A percentile compares a stretch with the other conserved stretches of the same genome.
Evolutionary conservation across 2,329 filamentous ascomycete genomes (phyloP).

Genomic region (Aureobasidium subglaciale): DNA sequence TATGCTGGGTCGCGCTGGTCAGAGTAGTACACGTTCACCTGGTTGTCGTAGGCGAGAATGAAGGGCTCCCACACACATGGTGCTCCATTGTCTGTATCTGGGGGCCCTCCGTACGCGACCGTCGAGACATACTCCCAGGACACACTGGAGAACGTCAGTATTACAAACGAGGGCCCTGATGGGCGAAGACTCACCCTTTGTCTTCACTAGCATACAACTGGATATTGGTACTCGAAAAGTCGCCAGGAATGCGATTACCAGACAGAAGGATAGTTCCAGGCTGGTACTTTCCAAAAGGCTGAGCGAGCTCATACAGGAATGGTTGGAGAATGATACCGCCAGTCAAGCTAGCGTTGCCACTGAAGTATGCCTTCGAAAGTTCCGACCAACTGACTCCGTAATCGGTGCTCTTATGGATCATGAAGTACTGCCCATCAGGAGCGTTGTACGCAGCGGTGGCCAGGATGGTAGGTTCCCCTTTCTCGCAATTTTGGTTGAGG

Average conservation of each 20-base stretch:
- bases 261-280: slow-evolving; percentile 58
- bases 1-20: slow-evolving; percentile 60
- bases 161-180: neutral
- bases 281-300: slow-evolving; percentile 49
- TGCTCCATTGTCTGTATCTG: slow-evolving; percentile 55
- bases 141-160: neutral
- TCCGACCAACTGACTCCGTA: slow-evolving; percentile 52
- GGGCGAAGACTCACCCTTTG: slow-evolving; percentile 37
- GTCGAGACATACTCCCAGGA: slow-evolving; percentile 61
- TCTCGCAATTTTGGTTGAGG: slow-evolving; percentile 32
- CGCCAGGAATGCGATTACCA: slow-evolving; percentile 51
- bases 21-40: slow-evolving; percentile 61
- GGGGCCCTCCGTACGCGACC: slow-evolving; percentile 56
- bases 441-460: slow-evolving; percentile 51
- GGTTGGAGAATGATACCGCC: slow-evolving; percentile 65
- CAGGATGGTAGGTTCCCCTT: slow-evolving; percentile 31
- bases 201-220: slow-evolving; percentile 62
- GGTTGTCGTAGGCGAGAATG: slow-evolving; percentile 51
- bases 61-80: slow-evolving; percentile 73
- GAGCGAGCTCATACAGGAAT: slow-evolving; percentile 56
- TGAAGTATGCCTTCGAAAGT: slow-evolving; percentile 56
- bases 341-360: slow-evolving; percentile 44
- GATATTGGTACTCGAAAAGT: slow-evolving; percentile 59
- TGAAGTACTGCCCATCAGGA: slow-evolving; percentile 40
- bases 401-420: slow-evolving; percentile 42